Conservation (phyloP, 768 basidiomycete species). For the Gelatoporia subvermispora region DNA sequence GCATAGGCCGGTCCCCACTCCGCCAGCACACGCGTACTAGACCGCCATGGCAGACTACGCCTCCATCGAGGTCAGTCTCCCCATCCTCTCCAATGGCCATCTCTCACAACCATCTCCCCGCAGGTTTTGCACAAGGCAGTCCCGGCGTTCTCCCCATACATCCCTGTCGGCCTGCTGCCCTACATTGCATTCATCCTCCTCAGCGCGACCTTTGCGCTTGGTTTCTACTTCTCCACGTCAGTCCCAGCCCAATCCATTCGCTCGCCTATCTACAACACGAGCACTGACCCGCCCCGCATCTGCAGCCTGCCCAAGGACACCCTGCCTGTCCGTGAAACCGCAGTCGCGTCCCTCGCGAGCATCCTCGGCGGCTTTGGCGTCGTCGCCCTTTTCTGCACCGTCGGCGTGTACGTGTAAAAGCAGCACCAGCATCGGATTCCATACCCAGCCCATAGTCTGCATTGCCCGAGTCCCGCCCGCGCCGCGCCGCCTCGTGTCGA, state of each 20-base stretch:
- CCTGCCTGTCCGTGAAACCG: constrained; percentile 59
- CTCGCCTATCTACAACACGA: constrained; percentile 3
- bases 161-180: constrained; percentile 67
- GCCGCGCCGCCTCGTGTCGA: neutral
- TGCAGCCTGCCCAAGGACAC: constrained; percentile 72
- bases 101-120: constrained; percentile 3
- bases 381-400: constrained; percentile 83
- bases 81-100: constrained; percentile 1
- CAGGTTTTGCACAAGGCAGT: constrained; percentile 61
- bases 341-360: constrained; percentile 70
- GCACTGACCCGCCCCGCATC: constrained; percentile 9
- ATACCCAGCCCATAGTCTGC: no score
- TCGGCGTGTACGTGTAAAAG: constrained; percentile 74
- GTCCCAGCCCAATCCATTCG: constrained; percentile 17
- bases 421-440: no score
- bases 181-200: constrained; percentile 73
- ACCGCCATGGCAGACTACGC: constrained; percentile 52
- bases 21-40: constrained; percentile 7
- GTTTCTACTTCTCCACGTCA: constrained; percentile 89
- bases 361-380: constrained; percentile 83
- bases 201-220: constrained; percentile 70
- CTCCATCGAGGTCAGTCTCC: constrained; percentile 42
- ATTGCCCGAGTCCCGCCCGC: constrained; percentile 1
- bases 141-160: constrained; percentile 65
- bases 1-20: constrained; percentile 5